These are phyloP conservation scores for Amanita jacksonii DNA, from an alignment of 768 basidiomycete species.

Conservation along the genomic window DNA sequence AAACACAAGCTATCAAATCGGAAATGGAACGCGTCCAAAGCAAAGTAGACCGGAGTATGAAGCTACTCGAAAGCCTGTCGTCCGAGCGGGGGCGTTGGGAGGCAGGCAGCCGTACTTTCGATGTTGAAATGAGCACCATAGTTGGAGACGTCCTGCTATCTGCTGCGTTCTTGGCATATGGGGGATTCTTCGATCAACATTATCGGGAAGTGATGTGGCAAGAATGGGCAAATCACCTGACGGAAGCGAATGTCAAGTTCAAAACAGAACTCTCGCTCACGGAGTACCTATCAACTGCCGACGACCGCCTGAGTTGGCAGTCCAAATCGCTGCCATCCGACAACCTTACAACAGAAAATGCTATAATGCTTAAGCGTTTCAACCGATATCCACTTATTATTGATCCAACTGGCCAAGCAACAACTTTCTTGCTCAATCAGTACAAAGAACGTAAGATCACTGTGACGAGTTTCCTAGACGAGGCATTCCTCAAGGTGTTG, in stretches of 20 bases:
- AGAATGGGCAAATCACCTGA: constrained; percentile 84
- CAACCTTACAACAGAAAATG: constrained; percentile 94
- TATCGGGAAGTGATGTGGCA: constrained; percentile 98
- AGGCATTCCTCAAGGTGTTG: constrained; percentile 96
- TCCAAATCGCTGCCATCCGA: constrained; percentile 93
- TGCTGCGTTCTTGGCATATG: constrained; percentile 93
- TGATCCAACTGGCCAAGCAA: constrained; percentile 97
- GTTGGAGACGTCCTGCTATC: constrained; percentile 95
- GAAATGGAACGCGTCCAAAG: constrained; percentile 98
- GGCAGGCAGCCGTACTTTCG: constrained; percentile 88
- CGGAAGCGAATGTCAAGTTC: constrained; percentile 85
- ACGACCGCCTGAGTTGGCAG: constrained; percentile 93
- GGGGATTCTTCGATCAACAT: constrained; percentile 97
- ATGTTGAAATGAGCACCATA: constrained; percentile 97
- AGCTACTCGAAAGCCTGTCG: constrained; percentile 84
- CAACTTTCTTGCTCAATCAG: constrained; percentile 86
- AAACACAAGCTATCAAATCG: constrained; percentile 91
- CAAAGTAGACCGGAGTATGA: constrained; percentile 97
- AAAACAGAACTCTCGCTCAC: constrained; percentile 88
- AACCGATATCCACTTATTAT: constrained; percentile 96
- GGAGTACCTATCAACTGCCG: constrained; percentile 95
- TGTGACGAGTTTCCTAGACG: constrained; percentile 96
- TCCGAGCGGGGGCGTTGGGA: constrained; percentile 96
- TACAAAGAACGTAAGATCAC: constrained; percentile 96
- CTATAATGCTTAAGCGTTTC: constrained; percentile 99